A percentile compares a stretch with the other conserved stretches of the same genome.
Evolutionary conservation across 208 protist species (phyloP).

Genomic region (Naegleria lovaniensis): DNA sequence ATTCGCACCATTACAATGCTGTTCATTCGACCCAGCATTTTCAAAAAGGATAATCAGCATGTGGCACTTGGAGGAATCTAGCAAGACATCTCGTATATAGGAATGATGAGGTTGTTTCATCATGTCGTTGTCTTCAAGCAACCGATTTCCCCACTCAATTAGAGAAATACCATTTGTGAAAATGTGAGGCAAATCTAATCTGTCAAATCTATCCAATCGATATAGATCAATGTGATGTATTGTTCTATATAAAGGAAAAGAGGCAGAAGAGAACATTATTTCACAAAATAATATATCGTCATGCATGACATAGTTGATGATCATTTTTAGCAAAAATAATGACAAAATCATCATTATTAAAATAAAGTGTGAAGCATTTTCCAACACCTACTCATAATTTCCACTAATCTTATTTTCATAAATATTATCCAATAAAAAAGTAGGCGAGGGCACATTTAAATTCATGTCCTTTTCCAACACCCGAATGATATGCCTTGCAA

Average conservation of each 20-base stretch:
- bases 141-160: background rate
- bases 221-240: background rate
- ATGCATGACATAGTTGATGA: too few relatives aligned
- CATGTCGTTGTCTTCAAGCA: background rate
- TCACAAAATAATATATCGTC: too few relatives aligned
- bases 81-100: background rate
- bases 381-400: background rate
- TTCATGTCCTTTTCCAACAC: background rate
- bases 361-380: too few relatives aligned
- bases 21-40: background rate
- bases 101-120: background rate
- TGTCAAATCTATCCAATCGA: background rate
- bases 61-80: background rate
- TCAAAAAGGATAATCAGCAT: background rate
- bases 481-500: background rate
- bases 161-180: background rate
- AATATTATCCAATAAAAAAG: background rate
- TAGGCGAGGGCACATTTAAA: background rate
- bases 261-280: too few relatives aligned
- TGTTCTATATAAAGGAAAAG: background rate
- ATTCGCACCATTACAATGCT: too few relatives aligned
- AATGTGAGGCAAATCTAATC: background rate
- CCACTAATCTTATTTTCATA: background rate
- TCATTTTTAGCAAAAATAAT: too few relatives aligned
- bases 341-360: too few relatives aligned